These are phyloP conservation scores for Lachnellula arida DNA, from an alignment of 2,329 filamentous ascomycete species.

Conservation along the genomic window DNA sequence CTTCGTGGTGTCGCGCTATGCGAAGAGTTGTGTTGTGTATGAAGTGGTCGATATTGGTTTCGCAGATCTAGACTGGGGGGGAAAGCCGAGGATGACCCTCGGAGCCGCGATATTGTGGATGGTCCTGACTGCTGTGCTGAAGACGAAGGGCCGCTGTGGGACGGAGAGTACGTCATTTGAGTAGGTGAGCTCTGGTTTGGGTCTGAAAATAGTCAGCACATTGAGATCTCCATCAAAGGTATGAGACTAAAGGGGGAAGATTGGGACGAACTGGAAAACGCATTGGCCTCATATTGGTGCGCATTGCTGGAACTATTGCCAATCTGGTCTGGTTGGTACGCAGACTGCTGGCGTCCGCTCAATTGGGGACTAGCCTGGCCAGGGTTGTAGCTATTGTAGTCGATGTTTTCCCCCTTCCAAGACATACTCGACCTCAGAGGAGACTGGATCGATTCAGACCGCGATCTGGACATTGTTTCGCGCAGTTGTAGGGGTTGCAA, in stretches of 20 bases:
- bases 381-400: slow-evolving; percentile 48
- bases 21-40: slow-evolving; percentile 26
- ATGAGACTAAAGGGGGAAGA: slow-evolving; percentile 11
- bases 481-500: slow-evolving; percentile 55
- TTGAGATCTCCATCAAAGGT: slow-evolving; percentile 21
- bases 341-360: slow-evolving; percentile 42
- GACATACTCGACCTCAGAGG: slow-evolving; percentile 56
- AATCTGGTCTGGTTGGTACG: slow-evolving; percentile 49
- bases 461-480: slow-evolving; percentile 52
- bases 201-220: slow-evolving; percentile 33
- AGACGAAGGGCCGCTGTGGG: slow-evolving; percentile 31
- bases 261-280: slow-evolving; percentile 44
- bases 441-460: slow-evolving; percentile 55
- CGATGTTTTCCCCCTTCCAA: slow-evolving; percentile 57
- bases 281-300: slow-evolving; percentile 46
- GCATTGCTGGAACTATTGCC: slow-evolving; percentile 38
- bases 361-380: slow-evolving; percentile 44
- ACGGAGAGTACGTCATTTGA: slow-evolving; percentile 46
- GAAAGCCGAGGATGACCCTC: slow-evolving; percentile 46
- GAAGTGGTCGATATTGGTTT: slow-evolving; percentile 40
- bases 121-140: slow-evolving; percentile 41
- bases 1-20: slow-evolving; percentile 23
- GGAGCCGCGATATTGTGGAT: slow-evolving; percentile 40
- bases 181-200: slow-evolving; percentile 44
- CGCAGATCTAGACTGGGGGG: slow-evolving; percentile 43